Conservation (phyloP, 2,329 filamentous ascomycete species). For the Neophaeococcomyces aloes region DNA sequence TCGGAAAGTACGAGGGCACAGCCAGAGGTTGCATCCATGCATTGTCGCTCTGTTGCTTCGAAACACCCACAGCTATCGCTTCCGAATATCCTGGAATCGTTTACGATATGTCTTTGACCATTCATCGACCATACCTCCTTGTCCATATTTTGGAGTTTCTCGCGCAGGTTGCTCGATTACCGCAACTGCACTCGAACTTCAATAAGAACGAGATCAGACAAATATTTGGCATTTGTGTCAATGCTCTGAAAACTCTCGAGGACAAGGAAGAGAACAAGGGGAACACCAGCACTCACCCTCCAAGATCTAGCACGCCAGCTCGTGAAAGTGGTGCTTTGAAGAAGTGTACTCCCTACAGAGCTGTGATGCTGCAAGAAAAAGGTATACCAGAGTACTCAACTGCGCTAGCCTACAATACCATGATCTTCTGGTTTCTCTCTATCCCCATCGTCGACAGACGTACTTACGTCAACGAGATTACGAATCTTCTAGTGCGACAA, state of each 20-base stretch:
- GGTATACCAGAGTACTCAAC: constrained; percentile 90
- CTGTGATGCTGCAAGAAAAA: constrained; percentile 44
- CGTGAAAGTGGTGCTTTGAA: constrained; percentile 18
- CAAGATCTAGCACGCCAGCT: constrained; percentile 18
- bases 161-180: constrained; percentile 74
- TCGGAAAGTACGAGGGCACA: constrained; percentile 62
- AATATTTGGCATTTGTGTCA: constrained; percentile 89
- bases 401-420: constrained; percentile 85
- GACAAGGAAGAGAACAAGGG: constrained; percentile 38
- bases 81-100: constrained; percentile 78
- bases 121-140: constrained; percentile 82
- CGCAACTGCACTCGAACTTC: constrained; percentile 77
- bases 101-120: constrained; percentile 89
- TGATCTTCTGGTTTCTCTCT: constrained; percentile 93
- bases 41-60: constrained; percentile 86
- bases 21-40: constrained; percentile 92
- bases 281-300: constrained; percentile 15
- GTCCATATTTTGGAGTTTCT: constrained; percentile 94
- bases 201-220: constrained; percentile 85
- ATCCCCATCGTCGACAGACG: constrained; percentile 74
- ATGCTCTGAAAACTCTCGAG: constrained; percentile 80
- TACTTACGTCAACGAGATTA: constrained; percentile 81
- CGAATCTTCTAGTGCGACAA: constrained; percentile 66
- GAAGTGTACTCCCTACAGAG: constrained; percentile 18
- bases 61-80: constrained; percentile 76